These are phyloP conservation scores for Trypanosomatidae sp. DNA, from an alignment of 208 protist species.

Conservation along the genomic window DNA sequence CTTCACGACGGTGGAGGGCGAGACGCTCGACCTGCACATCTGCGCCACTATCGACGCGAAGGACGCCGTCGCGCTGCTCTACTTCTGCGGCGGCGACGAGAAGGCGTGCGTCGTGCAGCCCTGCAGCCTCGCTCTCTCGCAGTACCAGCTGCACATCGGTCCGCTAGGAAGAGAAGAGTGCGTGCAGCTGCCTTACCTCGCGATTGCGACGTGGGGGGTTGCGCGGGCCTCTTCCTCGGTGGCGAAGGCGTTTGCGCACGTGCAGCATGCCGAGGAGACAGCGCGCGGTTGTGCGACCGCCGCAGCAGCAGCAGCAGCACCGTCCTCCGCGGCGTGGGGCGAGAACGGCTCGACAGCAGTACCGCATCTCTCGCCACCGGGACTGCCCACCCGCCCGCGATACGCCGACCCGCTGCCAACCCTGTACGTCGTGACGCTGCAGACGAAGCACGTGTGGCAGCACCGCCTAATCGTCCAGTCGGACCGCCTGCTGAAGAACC, in stretches of 20 bases:
- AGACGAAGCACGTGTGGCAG: constrained; percentile 52
- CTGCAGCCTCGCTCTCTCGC: constrained; percentile 31
- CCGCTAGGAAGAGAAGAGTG: constrained; percentile 18
- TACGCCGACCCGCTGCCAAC: constrained; percentile 11
- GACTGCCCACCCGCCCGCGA: constrained; percentile 9
- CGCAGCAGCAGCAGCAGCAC: too few species aligned
- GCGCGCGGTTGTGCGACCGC: too few species aligned
- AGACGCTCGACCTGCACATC: constrained; percentile 25
- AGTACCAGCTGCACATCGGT: constrained; percentile 30
- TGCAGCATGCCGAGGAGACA: constrained; percentile 23
- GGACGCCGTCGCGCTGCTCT: constrained; percentile 31
- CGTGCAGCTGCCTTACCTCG: constrained; percentile 48
- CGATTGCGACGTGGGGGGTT: constrained; percentile 52
- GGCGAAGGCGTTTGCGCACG: constrained; percentile 15
- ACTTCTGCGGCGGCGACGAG: constrained; percentile 31
- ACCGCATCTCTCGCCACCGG: not conserved
- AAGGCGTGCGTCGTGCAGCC: constrained; percentile 33
- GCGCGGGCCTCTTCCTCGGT: constrained; percentile 15
- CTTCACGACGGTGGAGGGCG: constrained; percentile 24
- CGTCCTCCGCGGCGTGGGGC: not conserved
- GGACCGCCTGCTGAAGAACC: constrained; percentile 26
- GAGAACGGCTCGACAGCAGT: not conserved
- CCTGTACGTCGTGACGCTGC: constrained; percentile 37
- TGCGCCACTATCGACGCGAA: constrained; percentile 27
- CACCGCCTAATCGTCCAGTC: constrained; percentile 32